phyloP scores from a whole-genome alignment of 305 asterid species.

The Solanum hybrid region DNA sequence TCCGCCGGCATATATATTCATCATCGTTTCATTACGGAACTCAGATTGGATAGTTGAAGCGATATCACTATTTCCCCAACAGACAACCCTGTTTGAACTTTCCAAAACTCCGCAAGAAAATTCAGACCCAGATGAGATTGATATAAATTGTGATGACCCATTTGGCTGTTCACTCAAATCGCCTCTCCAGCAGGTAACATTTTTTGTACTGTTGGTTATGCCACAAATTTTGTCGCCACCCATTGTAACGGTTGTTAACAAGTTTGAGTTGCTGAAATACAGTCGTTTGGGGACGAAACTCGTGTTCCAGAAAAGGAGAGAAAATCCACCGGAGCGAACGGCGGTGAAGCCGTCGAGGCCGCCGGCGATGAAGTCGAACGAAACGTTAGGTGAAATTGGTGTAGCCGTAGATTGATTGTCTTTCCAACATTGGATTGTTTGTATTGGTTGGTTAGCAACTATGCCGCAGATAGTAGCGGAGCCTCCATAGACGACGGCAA shows the following conservation, averaged over 20 bases:
- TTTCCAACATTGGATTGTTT: constrained; percentile 68
- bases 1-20: constrained; percentile 54
- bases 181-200: constrained; percentile 69
- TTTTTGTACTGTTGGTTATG: constrained; percentile 24
- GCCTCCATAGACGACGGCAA: constrained; percentile 67
- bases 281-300: constrained; percentile 50
- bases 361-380: constrained; percentile 83
- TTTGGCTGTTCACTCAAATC: background rate
- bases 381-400: constrained; percentile 28
- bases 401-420: constrained; percentile 26
- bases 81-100: constrained; percentile 24
- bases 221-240: constrained; percentile 76
- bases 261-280: constrained; percentile 30
- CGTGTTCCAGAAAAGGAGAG: constrained; percentile 64
- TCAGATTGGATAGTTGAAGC: constrained; percentile 33
- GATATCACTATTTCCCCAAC: constrained; percentile 49
- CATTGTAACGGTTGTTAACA: constrained; percentile 35
- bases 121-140: constrained; percentile 62
- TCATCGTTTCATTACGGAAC: constrained; percentile 46
- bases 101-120: constrained; percentile 68
- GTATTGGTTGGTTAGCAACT: constrained; percentile 44
- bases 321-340: constrained; percentile 61
- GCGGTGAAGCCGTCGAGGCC: constrained; percentile 63
- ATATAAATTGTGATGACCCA: constrained; percentile 16
- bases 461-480: constrained; percentile 60